Evolutionary conservation across 1,284 basidiomycete genomes (phyloP), one percentile per base, ranked within the genome.

Genomic region (Gomphus bonarii): DNA sequence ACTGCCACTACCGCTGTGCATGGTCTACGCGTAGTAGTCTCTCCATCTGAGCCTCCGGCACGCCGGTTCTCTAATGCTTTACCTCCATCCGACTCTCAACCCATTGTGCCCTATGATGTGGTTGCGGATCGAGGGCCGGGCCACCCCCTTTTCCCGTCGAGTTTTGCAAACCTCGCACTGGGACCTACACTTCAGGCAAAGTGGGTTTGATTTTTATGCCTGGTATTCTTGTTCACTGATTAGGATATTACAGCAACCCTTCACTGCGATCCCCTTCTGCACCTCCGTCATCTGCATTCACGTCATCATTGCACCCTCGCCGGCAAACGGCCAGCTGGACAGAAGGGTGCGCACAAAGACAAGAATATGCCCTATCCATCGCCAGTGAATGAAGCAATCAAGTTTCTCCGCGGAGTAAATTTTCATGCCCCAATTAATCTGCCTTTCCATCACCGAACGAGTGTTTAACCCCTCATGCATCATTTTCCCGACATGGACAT

Each of bases 131-230:
- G 82, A 14, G 70, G 69, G 0, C 77, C 80, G 1, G 82, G 82
- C 0, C 77, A 80, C 60, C 84, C 85, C 9, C 68, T 86, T 11
- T 87, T 87, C 68, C 82, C 80, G 10, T 81, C 74, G 64, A 79
- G 75, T 65, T 87, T 87, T 67, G 78, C 84, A 42, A 74, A 77
- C 57, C 68, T 87, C 60, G 75, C 78, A 28, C 62, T 74, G 20
- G 75, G 74, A 28, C 83, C 83, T 38, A 83, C 81, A 12, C 68
- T 85, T 62, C 69, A 72, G 16, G 74, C 76, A 20, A 79, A 77
- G 82, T 82, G 63, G 62, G 75, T 62, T 12, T 55, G n/a, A n/a
- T 28, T 22, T 20, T 6, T 35, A 50, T 22, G 28, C 14, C 28
- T 9, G 16, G 16, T 36, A n/a, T 22, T 50, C 31, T 5, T 35